Percentiles rank a stretch among this genome's conserved stretches.
Conservation (phyloP, 2,329 filamentous ascomycete species). For the Fusarium sp. region DNA sequence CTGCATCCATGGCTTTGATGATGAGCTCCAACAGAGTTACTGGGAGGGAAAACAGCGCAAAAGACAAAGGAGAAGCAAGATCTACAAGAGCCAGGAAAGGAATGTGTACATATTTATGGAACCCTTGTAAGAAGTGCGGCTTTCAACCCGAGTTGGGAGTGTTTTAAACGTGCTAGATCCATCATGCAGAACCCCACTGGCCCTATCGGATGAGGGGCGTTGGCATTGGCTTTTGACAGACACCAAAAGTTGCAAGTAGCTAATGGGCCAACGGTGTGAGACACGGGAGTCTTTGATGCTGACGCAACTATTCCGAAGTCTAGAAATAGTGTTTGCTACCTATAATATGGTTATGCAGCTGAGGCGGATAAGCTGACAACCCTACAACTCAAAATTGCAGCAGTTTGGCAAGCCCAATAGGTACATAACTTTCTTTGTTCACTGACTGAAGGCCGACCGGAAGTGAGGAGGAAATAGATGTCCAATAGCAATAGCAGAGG, state of each 20-base stretch:
- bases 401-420: too few species aligned
- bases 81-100: neutral
- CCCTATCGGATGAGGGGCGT: conserved; percentile 5
- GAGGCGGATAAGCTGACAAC: neutral
- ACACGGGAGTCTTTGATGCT: neutral
- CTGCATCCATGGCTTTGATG: conserved; percentile 10
- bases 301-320: neutral
- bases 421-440: neutral
- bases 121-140: conserved; percentile 3
- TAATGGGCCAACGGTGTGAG: neutral
- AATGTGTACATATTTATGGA: conserved; percentile 21
- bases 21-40: neutral
- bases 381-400: neutral
- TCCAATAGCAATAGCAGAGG: neutral
- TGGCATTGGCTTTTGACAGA: neutral
- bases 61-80: neutral
- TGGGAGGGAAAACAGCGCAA: neutral
- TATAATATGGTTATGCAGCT: neutral
- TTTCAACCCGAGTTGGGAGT: conserved; percentile 13
- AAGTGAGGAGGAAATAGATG: neutral
- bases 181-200: neutral
- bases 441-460: neutral
- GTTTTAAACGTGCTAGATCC: neutral
- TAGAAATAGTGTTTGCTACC: neutral
- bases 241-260: neutral